Evolutionary conservation across 1,284 basidiomycete genomes (phyloP).

Genomic region (Meripilus lineatus): DNA sequence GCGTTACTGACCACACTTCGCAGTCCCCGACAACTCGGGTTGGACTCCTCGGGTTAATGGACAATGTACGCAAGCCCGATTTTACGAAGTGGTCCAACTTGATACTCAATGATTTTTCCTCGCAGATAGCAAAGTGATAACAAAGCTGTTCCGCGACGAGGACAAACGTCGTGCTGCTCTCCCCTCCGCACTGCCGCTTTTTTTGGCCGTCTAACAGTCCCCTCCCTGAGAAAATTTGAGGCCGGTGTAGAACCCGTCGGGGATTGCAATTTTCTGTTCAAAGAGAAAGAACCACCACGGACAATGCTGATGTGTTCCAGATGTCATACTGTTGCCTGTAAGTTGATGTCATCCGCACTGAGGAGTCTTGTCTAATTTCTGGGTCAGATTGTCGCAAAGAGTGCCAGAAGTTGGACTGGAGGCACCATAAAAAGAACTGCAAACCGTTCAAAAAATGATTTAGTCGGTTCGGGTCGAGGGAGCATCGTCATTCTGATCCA

Average conservation of each 20-base stretch:
- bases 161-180: slow-evolving; percentile 1
- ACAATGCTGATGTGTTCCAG: slow-evolving; percentile 2
- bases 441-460: neutral
- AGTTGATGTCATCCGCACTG: neutral
- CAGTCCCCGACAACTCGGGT: slow-evolving; percentile 1
- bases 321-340: slow-evolving; percentile 2
- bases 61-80: slow-evolving; percentile 6
- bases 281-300: slow-evolving; percentile 4
- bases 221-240: slow-evolving; percentile 5
- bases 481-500: no score
- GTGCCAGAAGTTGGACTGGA: slow-evolving; percentile 1
- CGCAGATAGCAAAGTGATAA: slow-evolving; percentile 5
- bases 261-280: neutral
- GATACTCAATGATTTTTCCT: neutral
- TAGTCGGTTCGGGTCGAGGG: no score
- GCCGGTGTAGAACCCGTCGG: slow-evolving; percentile 1
- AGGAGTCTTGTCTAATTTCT: neutral
- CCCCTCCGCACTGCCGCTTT: slow-evolving; percentile 3
- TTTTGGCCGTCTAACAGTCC: no score
- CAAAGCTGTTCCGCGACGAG: slow-evolving; percentile 4
- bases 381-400: slow-evolving; percentile 1
- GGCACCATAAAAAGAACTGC: slow-evolving; percentile 1
- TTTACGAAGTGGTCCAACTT: no score
- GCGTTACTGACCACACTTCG: neutral
- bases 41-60: slow-evolving; percentile 3